Conservation (phyloP, 441 rosid genomes). For the Bocquillonia castaneifolia region DNA sequence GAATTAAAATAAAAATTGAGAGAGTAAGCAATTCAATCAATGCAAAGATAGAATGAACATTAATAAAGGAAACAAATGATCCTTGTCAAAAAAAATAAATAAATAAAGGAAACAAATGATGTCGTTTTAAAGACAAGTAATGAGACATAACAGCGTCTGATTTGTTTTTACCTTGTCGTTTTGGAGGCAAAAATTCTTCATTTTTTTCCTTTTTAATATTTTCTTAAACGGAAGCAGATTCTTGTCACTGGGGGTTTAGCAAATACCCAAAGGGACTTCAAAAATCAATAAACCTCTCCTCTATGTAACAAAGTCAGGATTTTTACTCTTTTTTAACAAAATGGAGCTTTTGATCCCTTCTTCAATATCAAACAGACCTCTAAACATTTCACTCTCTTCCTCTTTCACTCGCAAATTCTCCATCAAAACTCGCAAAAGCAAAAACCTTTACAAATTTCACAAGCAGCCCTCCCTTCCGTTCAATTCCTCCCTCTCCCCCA, state of each 20-base stretch:
- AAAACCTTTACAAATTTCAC: constrained; percentile 20
- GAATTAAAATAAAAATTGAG: too few relatives aligned
- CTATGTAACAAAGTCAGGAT: neutral
- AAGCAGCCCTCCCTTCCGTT: constrained; percentile 19
- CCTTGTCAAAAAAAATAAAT: too few relatives aligned
- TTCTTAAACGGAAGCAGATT: too few relatives aligned
- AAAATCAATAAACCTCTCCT: constrained; percentile 18
- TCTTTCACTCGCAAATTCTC: constrained; percentile 31
- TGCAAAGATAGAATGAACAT: too few relatives aligned
- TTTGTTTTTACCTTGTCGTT: neutral
- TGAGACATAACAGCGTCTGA: neutral
- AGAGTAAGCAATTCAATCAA: too few relatives aligned
- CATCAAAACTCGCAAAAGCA: constrained; percentile 23
- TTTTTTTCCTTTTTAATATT: too few relatives aligned
- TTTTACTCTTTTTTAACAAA: neutral
- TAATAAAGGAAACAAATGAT: too few relatives aligned
- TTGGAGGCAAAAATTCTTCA: neutral
- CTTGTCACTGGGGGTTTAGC: constrained; percentile 32
- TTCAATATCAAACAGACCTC: constrained; percentile 25
- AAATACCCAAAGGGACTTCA: neutral
- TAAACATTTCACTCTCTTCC: constrained; percentile 19
- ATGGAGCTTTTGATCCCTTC: constrained; percentile 53
- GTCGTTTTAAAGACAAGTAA: neutral
- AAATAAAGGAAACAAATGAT: neutral
- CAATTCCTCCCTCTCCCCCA: constrained; percentile 17